Percentiles rank a stretch among this genome's conserved stretches.
These are phyloP conservation scores for Haematococcus sp. DNA, from an alignment of 139 green algal genomes.

Conservation along the genomic window DNA sequence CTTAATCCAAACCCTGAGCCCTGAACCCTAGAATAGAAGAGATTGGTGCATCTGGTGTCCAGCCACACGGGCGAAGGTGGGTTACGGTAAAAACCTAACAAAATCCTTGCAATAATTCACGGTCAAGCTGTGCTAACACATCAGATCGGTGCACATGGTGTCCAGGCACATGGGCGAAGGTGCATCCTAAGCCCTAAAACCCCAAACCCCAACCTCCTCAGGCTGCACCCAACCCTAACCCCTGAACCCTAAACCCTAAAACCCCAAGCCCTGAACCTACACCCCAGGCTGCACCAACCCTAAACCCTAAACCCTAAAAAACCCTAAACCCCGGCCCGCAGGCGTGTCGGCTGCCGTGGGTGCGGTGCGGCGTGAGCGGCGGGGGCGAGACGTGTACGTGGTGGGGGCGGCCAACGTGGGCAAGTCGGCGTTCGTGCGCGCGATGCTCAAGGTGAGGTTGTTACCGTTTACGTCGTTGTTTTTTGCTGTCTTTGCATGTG, in stretches of 20 bases:
- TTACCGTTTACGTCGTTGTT: constrained; percentile 17
- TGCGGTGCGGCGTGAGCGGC: constrained; percentile 64
- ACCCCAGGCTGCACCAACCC: no score
- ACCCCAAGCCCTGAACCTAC: no score
- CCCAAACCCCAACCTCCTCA: no score
- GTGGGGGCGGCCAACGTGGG: constrained; percentile 95
- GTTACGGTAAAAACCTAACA: not conserved
- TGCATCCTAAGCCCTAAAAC: no score
- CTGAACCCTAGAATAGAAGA: not conserved
- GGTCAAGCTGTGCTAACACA: not conserved
- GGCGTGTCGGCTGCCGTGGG: constrained; percentile 52
- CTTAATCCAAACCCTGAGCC: not conserved
- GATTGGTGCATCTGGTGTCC: constrained; percentile 70
- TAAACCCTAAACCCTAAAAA: no score
- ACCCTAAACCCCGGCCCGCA: constrained; percentile 9
- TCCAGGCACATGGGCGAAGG: constrained; percentile 68
- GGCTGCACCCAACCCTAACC: no score
- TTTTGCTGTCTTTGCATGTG: not conserved
- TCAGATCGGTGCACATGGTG: constrained; percentile 70
- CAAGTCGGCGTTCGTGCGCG: constrained; percentile 92
- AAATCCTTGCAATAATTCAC: no score
- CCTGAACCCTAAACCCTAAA: no score
- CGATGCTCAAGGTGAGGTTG: constrained; percentile 70
- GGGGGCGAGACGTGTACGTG: constrained; percentile 90
- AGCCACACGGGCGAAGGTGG: constrained; percentile 53